Base-by-base conservation (phyloP, 148 eudicot species). In the Pharnaceum exiguum region DNA sequence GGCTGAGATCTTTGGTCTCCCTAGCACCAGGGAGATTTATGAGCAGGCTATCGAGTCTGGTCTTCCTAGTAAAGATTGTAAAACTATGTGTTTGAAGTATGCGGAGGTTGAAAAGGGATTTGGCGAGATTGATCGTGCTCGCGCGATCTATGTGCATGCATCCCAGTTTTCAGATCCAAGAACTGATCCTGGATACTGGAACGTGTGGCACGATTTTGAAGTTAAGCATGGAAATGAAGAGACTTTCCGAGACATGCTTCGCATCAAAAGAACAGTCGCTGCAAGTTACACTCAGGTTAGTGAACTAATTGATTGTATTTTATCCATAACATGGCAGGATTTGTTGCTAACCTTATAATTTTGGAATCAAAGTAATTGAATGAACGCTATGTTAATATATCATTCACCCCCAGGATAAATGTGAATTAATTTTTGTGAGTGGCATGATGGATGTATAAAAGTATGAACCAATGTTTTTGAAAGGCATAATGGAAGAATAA, bases 41-140 rank as follows among this genome's bases (percentile, higher is more conserved):
- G 95, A 85, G 71, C 87, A 85, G 63, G 99, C 96, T 5, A 89
- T 93, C 51, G 78, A 78, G 63, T 85, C 91, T 52, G 95, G 90
- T 53, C 91, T 93, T 53, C 96, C 96, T 17, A 91, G 83, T 48
- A 93, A 93, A 73, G 99, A 93, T 70, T 82, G 84, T 27, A 89
- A 82, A 58, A 67, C 69, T 51, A 88, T 93, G 95, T 93, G 96
- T 63, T 35, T 89, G 67, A 85, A 75, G 55, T 93, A 82, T 69
- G 99, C 95, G 18, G 91, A 89, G 65, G 87, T 93, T 45, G 99
- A 93, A 74, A 88, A 89, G 78, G 89, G 88, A 72, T 81, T 93
- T 7, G 99, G 99, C 30, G 99, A 88, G 68, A 80, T 93, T 45
- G 95, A 93, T 55, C 86, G 99, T 47, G 77, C 95, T 16, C 96